Conservation (phyloP, 1,139 yeast genomes). For the Suhomyces yuchorum region DNA sequence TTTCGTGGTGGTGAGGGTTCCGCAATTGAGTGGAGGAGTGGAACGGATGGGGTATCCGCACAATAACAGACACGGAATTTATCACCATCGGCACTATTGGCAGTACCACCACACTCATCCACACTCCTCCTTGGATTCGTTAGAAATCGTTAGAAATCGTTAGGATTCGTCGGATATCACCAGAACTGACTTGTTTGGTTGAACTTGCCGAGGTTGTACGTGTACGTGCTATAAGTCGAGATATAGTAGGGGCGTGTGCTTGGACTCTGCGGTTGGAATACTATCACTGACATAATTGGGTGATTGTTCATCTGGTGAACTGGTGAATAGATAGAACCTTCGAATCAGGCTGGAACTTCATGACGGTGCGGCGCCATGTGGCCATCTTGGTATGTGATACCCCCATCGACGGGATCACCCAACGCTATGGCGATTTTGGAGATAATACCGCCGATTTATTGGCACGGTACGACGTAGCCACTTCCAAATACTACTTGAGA, state of each 20-base stretch:
- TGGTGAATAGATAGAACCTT: no score
- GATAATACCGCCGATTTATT: slow-evolving; percentile 38
- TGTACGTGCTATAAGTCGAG: no score
- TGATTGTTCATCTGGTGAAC: no score
- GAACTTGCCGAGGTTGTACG: no score
- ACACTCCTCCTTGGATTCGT: no score
- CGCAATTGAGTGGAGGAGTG: background rate
- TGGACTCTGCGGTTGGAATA: no score
- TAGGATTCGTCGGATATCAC: no score
- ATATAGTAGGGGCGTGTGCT: no score
- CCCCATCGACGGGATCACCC: slow-evolving; percentile 32
- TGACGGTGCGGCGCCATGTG: slow-evolving; percentile 27
- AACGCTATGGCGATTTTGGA: slow-evolving; percentile 53
- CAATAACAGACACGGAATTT: background rate
- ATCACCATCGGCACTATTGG: background rate
- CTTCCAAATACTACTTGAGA: slow-evolving; percentile 46
- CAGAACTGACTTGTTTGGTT: no score
- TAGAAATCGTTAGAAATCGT: no score
- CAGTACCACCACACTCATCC: no score
- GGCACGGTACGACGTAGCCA: slow-evolving; percentile 10
- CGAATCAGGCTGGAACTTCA: background rate
- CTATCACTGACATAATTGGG: no score
- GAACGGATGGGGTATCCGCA: background rate
- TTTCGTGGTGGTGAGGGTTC: slow-evolving; percentile 3
- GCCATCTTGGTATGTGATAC: slow-evolving; percentile 53